Evolutionary conservation across 768 basidiomycete genomes (phyloP).

Genomic region (Cystobasidium tubakii): DNA sequence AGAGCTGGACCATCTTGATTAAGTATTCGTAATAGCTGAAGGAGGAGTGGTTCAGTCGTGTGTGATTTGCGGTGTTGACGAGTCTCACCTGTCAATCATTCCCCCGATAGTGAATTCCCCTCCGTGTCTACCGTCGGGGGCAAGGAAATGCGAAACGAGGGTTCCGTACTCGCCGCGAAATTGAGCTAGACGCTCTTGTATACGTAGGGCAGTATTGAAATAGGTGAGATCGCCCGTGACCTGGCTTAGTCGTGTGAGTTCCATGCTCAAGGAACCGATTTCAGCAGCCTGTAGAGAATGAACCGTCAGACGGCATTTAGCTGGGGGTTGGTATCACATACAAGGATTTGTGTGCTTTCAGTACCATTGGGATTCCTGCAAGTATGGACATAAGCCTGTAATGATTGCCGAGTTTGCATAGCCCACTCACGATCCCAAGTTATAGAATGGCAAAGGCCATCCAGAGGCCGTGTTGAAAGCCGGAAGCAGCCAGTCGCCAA

Average conservation of each 20-base stretch:
- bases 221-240: constrained; percentile 50
- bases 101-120: constrained; percentile 51
- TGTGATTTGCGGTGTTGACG: too few relatives aligned
- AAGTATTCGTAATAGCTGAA: constrained; percentile 51
- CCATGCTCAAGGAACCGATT: constrained; percentile 51
- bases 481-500: constrained; percentile 49
- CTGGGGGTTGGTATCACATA: not conserved
- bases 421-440: constrained; percentile 45
- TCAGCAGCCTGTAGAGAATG: constrained; percentile 47
- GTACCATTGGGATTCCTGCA: constrained; percentile 4
- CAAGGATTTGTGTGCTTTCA: not conserved
- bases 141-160: constrained; percentile 17
- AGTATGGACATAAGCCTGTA: not conserved
- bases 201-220: constrained; percentile 41
- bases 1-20: constrained; percentile 52
- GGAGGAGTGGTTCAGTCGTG: constrained; percentile 39
- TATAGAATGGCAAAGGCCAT: constrained; percentile 48
- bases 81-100: constrained; percentile 42
- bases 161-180: constrained; percentile 16
- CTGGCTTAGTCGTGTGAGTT: constrained; percentile 50
- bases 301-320: too few relatives aligned
- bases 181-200: not conserved
- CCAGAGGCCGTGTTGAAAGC: constrained; percentile 50
- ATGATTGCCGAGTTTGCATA: not conserved
- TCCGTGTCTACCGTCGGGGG: constrained; percentile 24